These are phyloP conservation scores for Heterotrichella gracilis DNA, from an alignment of 352 stramenopile genomes.

Conservation along the genomic window DNA sequence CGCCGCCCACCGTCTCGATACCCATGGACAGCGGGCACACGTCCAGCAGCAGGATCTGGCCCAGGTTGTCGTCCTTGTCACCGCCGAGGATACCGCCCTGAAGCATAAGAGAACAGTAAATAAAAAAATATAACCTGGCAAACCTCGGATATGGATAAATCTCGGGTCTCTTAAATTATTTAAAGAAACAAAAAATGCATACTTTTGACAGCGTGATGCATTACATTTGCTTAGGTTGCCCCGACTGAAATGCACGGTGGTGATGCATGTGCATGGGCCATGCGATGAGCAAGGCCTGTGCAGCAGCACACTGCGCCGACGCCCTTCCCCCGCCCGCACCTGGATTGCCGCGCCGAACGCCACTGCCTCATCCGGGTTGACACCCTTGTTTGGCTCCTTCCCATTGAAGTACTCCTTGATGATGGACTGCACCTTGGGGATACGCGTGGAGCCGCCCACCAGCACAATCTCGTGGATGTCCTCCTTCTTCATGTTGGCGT, in stretches of 20 bases:
- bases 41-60: conserved; percentile 80
- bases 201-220: neutral
- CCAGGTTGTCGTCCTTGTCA: conserved; percentile 47
- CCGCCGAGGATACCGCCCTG: conserved; percentile 54
- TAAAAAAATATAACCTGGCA: no score
- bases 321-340: no score
- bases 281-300: no score
- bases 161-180: no score
- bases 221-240: no score
- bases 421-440: conserved; percentile 75
- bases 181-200: no score
- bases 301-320: no score
- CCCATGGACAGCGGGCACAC: conserved; percentile 78
- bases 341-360: conserved; percentile 76
- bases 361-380: conserved; percentile 91
- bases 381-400: conserved; percentile 48
- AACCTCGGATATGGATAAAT: no score
- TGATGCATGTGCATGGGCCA: no score
- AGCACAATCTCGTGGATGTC: conserved; percentile 93
- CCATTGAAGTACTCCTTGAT: conserved; percentile 92
- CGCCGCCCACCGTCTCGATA: conserved; percentile 84
- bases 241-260: no score
- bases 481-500: conserved; percentile 62
- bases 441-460: conserved; percentile 86
- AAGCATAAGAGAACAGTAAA: no score